phyloP scores from a whole-genome alignment of 2,329 filamentous ascomycete species.

The Ophiostoma tasmaniense region DNA sequence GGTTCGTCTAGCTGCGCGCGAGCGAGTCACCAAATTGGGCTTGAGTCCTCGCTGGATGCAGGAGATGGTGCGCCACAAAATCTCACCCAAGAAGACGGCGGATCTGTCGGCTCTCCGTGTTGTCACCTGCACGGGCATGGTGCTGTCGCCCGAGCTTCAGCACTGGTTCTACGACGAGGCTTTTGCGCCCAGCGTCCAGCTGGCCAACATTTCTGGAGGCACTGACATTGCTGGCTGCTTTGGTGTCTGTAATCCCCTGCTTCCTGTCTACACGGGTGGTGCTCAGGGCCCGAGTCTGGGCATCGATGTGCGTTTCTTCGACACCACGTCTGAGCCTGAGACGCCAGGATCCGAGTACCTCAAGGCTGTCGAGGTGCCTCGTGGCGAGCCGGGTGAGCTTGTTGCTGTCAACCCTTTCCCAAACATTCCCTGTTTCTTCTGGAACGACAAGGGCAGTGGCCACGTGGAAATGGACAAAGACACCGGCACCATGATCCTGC shows the following conservation, averaged over 20 bases:
- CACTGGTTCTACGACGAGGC: slow-evolving; percentile 68
- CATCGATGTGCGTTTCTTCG: slow-evolving; percentile 49
- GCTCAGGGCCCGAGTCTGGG: slow-evolving; percentile 44
- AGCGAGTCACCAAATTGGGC: slow-evolving; percentile 63
- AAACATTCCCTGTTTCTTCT: slow-evolving; percentile 63
- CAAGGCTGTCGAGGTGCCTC: slow-evolving; percentile 36
- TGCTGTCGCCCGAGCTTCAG: slow-evolving; percentile 66
- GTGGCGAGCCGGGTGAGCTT: slow-evolving; percentile 64
- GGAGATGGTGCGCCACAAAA: slow-evolving; percentile 56
- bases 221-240: slow-evolving; percentile 64
- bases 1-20: slow-evolving; percentile 52
- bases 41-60: slow-evolving; percentile 69
- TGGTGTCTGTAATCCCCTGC: slow-evolving; percentile 57
- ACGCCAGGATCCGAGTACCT: slow-evolving; percentile 36
- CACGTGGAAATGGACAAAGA: slow-evolving; percentile 15
- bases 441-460: slow-evolving; percentile 39
- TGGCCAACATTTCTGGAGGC: slow-evolving; percentile 68
- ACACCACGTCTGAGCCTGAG: slow-evolving; percentile 41
- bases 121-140: slow-evolving; percentile 73
- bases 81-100: slow-evolving; percentile 52
- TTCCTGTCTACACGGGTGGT: slow-evolving; percentile 54
- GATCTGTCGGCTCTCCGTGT: slow-evolving; percentile 53
- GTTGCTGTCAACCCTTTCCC: slow-evolving; percentile 65
- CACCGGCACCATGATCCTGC: slow-evolving; percentile 17
- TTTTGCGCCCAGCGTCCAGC: slow-evolving; percentile 58